phyloP scores from a whole-genome alignment of 139 green algal genomes.

The Tetraselmis striata region DNA sequence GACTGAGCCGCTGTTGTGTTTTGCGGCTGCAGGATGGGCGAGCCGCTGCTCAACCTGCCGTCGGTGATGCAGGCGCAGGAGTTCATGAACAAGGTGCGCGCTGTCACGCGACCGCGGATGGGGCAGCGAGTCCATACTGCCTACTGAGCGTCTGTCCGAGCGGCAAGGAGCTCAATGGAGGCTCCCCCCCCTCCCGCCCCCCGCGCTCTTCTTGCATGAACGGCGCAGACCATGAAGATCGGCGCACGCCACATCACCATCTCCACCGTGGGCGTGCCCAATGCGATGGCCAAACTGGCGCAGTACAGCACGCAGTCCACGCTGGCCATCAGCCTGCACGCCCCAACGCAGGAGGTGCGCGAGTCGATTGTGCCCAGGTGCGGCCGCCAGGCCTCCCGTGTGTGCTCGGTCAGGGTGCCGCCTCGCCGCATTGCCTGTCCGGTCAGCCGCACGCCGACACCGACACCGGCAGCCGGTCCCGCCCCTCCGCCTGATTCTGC shows the following conservation, averaged over 20 bases:
- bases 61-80: constrained; percentile 58
- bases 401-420: background rate
- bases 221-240: constrained; percentile 62
- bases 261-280: constrained; percentile 88
- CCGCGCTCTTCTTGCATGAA: too few relatives aligned
- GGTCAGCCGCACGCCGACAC: too few relatives aligned
- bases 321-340: constrained; percentile 80
- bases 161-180: too few relatives aligned
- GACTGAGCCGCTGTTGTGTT: too few relatives aligned
- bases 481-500: constrained; percentile 3
- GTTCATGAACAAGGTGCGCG: constrained; percentile 71
- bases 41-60: constrained; percentile 89
- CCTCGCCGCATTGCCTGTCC: too few relatives aligned
- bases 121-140: too few relatives aligned
- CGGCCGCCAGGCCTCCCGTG: too few relatives aligned
- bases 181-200: too few relatives aligned
- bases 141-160: too few relatives aligned
- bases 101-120: too few relatives aligned
- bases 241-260: constrained; percentile 87
- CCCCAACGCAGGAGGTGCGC: constrained; percentile 66
- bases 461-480: too few relatives aligned
- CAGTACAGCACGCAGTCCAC: constrained; percentile 49
- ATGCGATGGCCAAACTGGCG: constrained; percentile 63
- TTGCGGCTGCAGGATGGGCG: constrained; percentile 71
- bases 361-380: constrained; percentile 27